Evolutionary conservation across 345 rosid genomes (phyloP).

Genomic region (Eucalyptus dawsonii): DNA sequence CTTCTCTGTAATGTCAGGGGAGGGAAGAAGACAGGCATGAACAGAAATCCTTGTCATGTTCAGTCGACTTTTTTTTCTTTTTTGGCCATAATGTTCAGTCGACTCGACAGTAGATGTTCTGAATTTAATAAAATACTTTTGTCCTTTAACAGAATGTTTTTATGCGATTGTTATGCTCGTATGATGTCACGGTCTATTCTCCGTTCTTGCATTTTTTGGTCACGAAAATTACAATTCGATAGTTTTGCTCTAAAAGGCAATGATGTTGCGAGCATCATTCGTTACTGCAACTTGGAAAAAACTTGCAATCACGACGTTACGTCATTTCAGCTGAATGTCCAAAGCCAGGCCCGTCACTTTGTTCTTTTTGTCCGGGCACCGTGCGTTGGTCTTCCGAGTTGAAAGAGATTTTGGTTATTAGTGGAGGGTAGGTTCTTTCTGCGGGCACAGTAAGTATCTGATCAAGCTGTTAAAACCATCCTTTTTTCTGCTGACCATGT

Average conservation of each 20-base stretch:
- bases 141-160: neutral
- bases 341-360: neutral
- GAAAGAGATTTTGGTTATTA: neutral
- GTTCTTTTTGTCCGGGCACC: neutral
- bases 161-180: neutral
- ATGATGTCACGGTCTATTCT: neutral
- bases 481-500: neutral
- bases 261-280: neutral
- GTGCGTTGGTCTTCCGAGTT: neutral
- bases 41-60: neutral
- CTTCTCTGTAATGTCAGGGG: neutral
- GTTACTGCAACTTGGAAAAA: neutral
- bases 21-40: neutral
- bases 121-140: neutral
- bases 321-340: neutral
- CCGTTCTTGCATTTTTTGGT: neutral
- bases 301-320: neutral
- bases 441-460: neutral
- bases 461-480: neutral
- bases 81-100: neutral
- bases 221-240: neutral
- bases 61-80: neutral
- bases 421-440: neutral
- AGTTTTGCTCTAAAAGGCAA: neutral
- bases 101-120: neutral